Conservation (phyloP, 345 rosid species). For the Acer yangbiense region DNA sequence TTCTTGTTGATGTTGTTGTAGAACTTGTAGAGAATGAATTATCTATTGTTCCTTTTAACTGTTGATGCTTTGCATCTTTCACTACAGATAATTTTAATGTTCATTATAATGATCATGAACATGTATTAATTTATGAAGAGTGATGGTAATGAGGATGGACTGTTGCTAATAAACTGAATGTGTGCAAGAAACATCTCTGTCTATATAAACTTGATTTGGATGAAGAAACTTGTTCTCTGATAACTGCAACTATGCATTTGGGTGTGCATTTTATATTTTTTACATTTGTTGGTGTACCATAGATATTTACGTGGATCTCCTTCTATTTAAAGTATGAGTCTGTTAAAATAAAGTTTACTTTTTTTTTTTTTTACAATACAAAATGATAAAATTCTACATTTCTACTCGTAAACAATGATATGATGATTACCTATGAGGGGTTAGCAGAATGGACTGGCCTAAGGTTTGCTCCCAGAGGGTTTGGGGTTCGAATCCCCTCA, state of each 20-base stretch:
- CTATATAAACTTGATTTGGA: not conserved
- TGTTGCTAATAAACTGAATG: not conserved
- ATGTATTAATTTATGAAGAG: not conserved
- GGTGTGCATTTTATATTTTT: not conserved
- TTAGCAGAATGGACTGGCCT: too few relatives aligned
- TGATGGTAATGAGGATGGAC: not conserved
- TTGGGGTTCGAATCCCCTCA: too few relatives aligned
- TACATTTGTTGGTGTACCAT: not conserved
- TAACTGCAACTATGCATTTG: not conserved
- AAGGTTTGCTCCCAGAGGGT: too few relatives aligned
- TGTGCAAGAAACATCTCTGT: not conserved
- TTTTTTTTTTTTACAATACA: not conserved
- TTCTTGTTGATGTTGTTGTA: not conserved
- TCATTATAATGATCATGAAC: not conserved
- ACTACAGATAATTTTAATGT: not conserved
- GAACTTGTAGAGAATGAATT: not conserved
- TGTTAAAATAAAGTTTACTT: not conserved
- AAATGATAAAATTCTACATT: not conserved
- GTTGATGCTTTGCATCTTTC: conserved; percentile 2
- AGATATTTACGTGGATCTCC: not conserved
- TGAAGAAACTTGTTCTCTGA: not conserved
- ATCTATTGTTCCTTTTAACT: not conserved
- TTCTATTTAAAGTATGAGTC: not conserved
- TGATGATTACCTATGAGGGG: too few relatives aligned
- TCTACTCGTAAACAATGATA: not conserved